Conservation (phyloP, 768 basidiomycete species). For the Cystofilobasidium macerans region DNA sequence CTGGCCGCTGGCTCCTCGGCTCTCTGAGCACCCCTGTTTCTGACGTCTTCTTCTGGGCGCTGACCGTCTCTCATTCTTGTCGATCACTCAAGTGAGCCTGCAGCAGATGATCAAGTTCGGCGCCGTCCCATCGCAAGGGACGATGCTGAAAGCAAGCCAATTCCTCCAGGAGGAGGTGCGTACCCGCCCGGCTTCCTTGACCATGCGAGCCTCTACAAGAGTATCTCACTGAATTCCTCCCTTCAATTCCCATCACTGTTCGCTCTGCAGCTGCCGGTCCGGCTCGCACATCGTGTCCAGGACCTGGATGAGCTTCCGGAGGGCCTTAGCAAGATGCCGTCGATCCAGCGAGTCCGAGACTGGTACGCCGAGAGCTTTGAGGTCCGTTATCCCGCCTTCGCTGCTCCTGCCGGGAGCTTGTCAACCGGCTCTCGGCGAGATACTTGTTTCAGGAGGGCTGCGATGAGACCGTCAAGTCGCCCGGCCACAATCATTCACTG, state of each 20-base stretch:
- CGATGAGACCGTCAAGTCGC: too few species aligned
- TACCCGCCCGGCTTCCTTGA: slow-evolving; percentile 17
- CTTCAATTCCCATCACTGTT: background rate
- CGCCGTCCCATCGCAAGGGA: slow-evolving; percentile 89
- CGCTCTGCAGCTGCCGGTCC: slow-evolving; percentile 82
- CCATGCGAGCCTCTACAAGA: background rate
- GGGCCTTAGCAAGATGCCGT: slow-evolving; percentile 77
- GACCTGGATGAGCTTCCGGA: slow-evolving; percentile 91
- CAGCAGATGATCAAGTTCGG: slow-evolving; percentile 98
- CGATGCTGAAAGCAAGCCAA: slow-evolving; percentile 79
- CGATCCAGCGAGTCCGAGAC: slow-evolving; percentile 83
- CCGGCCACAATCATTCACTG: background rate
- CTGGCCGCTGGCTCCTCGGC: background rate
- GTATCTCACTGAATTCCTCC: background rate
- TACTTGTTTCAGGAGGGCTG: background rate
- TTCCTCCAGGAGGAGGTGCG: slow-evolving; percentile 58
- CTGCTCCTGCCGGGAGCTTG: background rate
- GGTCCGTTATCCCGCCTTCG: slow-evolving; percentile 47
- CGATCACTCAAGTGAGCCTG: background rate
- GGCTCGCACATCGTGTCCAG: slow-evolving; percentile 88
- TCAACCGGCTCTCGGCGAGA: background rate
- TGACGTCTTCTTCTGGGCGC: background rate
- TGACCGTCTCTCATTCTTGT: background rate
- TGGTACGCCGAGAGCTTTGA: slow-evolving; percentile 99
- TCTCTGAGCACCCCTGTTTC: too few species aligned